Base-by-base conservation (phyloP, 768 basidiomycete genomes). In the Pisolithus tinctorius region DNA sequence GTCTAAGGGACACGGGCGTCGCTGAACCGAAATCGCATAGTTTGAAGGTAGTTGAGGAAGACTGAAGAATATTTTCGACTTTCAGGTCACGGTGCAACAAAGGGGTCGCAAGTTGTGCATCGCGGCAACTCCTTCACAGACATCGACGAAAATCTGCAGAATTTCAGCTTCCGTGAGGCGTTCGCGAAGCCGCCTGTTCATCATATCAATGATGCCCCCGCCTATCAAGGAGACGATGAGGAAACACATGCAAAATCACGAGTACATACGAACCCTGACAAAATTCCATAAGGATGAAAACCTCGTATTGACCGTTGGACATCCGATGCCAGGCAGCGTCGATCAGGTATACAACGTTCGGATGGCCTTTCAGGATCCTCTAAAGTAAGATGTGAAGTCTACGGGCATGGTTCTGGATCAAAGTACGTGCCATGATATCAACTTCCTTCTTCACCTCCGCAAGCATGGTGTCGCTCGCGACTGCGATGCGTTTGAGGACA, bases 191-290 rank as follows among this genome's bases (percentile, higher is more conserved):
- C 96, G 82, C 58, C 93, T 83, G 69, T 99, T 99, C 90, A 99
- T 93, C 86, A 98, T 93, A 72, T 99, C 96, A 69, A 99, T 98
- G 58, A 99, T 97, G 34, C 96, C 96, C 37, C 96, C 96, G 45
- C 93, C 93, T 92, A 57, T 1, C 25, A 11, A 47, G 30, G 13
- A 48, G 37, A 41, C 26, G 37, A 49, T 56, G 44, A 56, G 60
- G 39, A 60, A 37, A 38, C 30, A n/a, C n/a, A 43, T 43, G 10
- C 6, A 3, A 45, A 50, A 44, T 13, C 17, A 25, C n/a, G 20
- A 23, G 17, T 46, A 5, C 38, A 47, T 50, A 25, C 78, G 57
- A 63, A 85, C 93, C 94, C 55, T 91, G 78, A 67, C 93, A 95
- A 68, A 86, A 96, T 65, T 99, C 96, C 96, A 99, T 99, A 54